Base-by-base conservation (phyloP, 495 filamentous ascomycete species). In the Penicillium diatomitis region DNA sequence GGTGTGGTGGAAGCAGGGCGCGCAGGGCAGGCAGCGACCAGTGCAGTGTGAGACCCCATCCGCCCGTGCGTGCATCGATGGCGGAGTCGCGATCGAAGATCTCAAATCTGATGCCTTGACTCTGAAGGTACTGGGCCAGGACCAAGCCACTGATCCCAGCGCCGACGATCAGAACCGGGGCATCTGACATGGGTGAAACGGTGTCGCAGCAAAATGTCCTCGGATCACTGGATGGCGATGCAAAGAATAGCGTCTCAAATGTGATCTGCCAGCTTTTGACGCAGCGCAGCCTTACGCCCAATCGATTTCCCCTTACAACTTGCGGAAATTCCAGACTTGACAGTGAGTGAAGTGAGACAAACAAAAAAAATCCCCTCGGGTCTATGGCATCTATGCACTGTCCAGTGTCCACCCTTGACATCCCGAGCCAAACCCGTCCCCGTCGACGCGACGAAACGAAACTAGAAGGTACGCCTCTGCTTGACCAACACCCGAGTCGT, bases 21-120 rank as follows among this genome's bases (percentile, higher is more conserved):
- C 71, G 62, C 45, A 82, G 62, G 3, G 70, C 70, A 8, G 73
- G 64, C 8, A 81, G 64, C 31, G 72, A 70, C 76, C 75, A 81
- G 57, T 82, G 77, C 46, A 83, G 67, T 0, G 81, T 81, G 8
- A 83, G 61, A 4, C 75, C 79, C 79, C 79, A 83, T 36, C 81
- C 80, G 31, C 68, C 68, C 5, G 56, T 65, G 4, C 80, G 70
- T 8, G 69, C 59, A 8, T 63, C 56, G 27, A 70, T 53, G 7
- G 62, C 54, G 3, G 61, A 48, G 53, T 83, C 80, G 4, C 76
- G 70, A 45, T 84, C 81, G 56, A 74, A 83, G 20, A 83, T 67
- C 20, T 63, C 52, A 54, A 74, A 78, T 0, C 68, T 56, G n/a
- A 77, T 57, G 10, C 48, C 41, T n/a, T 54, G 53, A 39, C 71